Percentiles rank a stretch among this genome's conserved stretches.
Conservation (phyloP, 2,329 filamentous ascomycete species). For the Diaporthe vexans region DNA sequence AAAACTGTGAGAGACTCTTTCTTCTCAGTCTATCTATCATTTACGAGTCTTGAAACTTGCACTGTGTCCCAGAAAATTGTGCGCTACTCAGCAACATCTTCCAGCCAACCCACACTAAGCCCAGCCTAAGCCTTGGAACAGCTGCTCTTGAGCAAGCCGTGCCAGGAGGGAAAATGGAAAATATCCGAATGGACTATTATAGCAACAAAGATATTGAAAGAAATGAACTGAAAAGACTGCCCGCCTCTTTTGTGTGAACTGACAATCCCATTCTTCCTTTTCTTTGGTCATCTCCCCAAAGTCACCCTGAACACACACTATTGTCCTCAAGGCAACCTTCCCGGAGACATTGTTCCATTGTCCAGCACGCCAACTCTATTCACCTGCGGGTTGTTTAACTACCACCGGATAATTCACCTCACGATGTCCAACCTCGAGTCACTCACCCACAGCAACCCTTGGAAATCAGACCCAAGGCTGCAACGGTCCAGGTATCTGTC, state of each 20-base stretch:
- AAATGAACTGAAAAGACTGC: not conserved
- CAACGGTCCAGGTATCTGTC: fast-evolving
- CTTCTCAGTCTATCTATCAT: too few species aligned
- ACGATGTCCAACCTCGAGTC: not conserved
- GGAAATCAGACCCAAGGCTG: too few species aligned
- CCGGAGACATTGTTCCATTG: not conserved
- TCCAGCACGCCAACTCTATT: not conserved
- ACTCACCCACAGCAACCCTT: not conserved
- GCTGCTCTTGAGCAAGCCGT: too few species aligned
- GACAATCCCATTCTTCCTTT: not conserved
- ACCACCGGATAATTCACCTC: not conserved
- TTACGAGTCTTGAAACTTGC: not conserved
- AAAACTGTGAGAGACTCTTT: too few species aligned
- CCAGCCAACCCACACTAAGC: not conserved
- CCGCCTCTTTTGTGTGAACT: not conserved
- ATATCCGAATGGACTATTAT: not conserved
- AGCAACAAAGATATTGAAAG: not conserved
- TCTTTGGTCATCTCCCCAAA: not conserved
- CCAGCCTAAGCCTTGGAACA: not conserved
- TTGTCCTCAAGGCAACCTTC: not conserved
- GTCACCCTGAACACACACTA: not conserved
- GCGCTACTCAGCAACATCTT: too few species aligned
- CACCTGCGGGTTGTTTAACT: not conserved
- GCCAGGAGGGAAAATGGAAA: not conserved
- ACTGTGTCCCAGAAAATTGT: not conserved